phyloP scores from a whole-genome alignment of 192 early-diverging fungal genomes.

The Backusella mclennaniae region DNA sequence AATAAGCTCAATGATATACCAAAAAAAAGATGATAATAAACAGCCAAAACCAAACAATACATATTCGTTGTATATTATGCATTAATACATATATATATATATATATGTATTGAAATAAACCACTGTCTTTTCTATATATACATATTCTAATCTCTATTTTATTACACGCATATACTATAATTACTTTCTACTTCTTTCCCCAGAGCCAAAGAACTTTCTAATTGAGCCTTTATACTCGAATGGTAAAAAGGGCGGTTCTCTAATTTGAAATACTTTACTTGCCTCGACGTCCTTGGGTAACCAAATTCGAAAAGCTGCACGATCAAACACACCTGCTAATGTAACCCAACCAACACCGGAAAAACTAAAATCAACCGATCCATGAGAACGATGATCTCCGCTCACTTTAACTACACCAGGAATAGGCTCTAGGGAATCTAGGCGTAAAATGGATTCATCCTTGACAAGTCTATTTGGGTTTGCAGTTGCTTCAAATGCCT shows the following conservation, averaged over 20 bases:
- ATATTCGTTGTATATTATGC: background rate
- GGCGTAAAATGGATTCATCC: constrained; percentile 28
- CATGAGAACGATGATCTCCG: constrained; percentile 42
- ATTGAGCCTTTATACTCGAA: constrained; percentile 53
- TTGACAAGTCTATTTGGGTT: constrained; percentile 23
- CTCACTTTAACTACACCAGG: constrained; percentile 37
- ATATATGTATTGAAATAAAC: background rate
- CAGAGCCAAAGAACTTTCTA: constrained; percentile 37
- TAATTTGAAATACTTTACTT: constrained; percentile 30
- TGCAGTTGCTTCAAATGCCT: constrained; percentile 21
- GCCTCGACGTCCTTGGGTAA: constrained; percentile 41
- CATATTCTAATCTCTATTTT: background rate
- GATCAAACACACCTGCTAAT: constrained; percentile 49
- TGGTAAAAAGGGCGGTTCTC: constrained; percentile 60
- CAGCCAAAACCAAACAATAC: background rate
- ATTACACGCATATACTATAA: background rate
- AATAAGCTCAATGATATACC: background rate
- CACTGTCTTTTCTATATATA: background rate
- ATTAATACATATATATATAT: background rate
- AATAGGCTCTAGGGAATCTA: constrained; percentile 39
- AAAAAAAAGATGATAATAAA: background rate
- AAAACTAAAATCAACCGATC: constrained; percentile 57
- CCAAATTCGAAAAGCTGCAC: constrained; percentile 49
- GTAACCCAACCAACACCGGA: constrained; percentile 65
- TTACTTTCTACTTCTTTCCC: constrained; percentile 16